Percentiles rank a stretch among this genome's conserved stretches.
phyloP scores from a whole-genome alignment of 495 filamentous ascomycete species.

The Cryomyces minteri region DNA sequence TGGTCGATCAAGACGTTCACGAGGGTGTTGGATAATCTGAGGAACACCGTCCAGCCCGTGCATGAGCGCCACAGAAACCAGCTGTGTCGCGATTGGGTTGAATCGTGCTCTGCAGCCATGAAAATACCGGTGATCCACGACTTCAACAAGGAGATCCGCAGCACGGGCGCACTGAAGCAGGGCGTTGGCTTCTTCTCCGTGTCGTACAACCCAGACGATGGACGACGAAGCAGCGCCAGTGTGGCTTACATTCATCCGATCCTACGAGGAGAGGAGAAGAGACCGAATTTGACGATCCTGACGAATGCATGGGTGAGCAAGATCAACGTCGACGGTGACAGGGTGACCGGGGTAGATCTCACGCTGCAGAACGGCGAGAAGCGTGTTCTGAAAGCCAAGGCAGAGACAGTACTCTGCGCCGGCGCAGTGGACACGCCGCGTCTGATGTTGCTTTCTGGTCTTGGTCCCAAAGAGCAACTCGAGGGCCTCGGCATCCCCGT shows the following conservation, averaged over 20 bases:
- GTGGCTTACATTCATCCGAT: conserved; percentile 83
- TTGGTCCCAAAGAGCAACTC: conserved; percentile 52
- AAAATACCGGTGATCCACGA: conserved; percentile 59
- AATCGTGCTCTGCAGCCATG: conserved; percentile 51
- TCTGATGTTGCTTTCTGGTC: conserved; percentile 56
- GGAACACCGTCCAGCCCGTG: conserved; percentile 65
- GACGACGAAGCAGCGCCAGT: conserved; percentile 56
- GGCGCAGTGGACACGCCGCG: conserved; percentile 63
- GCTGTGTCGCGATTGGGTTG: conserved; percentile 67
- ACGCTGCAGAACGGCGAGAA: conserved; percentile 45
- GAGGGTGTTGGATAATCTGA: conserved; percentile 52
- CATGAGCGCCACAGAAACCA: conserved; percentile 62
- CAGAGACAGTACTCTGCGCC: conserved; percentile 59
- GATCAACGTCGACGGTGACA: conserved; percentile 40
- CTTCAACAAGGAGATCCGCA: conserved; percentile 61
- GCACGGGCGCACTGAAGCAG: conserved; percentile 45
- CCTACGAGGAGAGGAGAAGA: conserved; percentile 51
- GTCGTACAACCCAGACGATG: conserved; percentile 65
- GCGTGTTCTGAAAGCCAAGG: conserved; percentile 38
- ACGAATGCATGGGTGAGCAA: conserved; percentile 66
- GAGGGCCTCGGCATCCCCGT: conserved; percentile 44
- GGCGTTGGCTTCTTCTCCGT: conserved; percentile 75
- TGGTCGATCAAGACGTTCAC: conserved; percentile 69
- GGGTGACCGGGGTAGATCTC: conserved; percentile 48
- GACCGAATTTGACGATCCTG: conserved; percentile 60